These are phyloP conservation scores for Stemphylium beticola DNA, from an alignment of 2,329 filamentous ascomycete species.

Conservation along the genomic window DNA sequence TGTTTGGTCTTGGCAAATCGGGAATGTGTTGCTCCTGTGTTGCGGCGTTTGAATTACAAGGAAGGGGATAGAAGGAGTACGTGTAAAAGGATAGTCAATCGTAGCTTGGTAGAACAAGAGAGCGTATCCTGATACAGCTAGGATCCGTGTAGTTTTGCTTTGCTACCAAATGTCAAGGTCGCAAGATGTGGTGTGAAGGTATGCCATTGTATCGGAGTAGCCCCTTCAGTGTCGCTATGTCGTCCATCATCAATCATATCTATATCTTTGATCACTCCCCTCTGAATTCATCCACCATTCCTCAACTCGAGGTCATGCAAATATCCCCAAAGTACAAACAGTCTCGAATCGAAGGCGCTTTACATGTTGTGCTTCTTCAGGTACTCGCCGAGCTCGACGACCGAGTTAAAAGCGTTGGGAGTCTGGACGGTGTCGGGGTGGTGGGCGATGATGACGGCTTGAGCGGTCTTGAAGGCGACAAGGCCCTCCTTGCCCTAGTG, in stretches of 20 bases:
- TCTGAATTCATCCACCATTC: conserved; percentile 13
- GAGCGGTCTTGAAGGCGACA: conserved; percentile 82
- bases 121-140: not conserved
- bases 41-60: too few relatives aligned
- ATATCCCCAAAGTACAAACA: conserved; percentile 46
- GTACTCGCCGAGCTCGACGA: conserved; percentile 87
- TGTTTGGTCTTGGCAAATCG: too few relatives aligned
- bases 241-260: conserved; percentile 15
- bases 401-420: conserved; percentile 76
- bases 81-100: too few relatives aligned
- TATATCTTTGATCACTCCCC: conserved; percentile 10
- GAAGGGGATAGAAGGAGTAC: too few relatives aligned
- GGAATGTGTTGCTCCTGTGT: too few relatives aligned
- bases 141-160: not conserved
- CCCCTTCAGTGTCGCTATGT: conserved; percentile 17
- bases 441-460: conserved; percentile 88
- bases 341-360: conserved; percentile 14
- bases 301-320: conserved; percentile 42
- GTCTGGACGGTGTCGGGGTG: conserved; percentile 77
- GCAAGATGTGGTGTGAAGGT: conserved; percentile 5
- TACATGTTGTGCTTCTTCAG: conserved; percentile 80
- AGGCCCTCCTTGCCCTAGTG: conserved; percentile 78
- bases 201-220: conserved; percentile 20
- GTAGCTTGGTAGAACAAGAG: not conserved
- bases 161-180: not conserved